Percentiles rank a stretch among this genome's conserved stretches.
These are phyloP conservation scores for Mortierella sp. DNA, from an alignment of 371 early-diverging fungal species.

Conservation along the genomic window DNA sequence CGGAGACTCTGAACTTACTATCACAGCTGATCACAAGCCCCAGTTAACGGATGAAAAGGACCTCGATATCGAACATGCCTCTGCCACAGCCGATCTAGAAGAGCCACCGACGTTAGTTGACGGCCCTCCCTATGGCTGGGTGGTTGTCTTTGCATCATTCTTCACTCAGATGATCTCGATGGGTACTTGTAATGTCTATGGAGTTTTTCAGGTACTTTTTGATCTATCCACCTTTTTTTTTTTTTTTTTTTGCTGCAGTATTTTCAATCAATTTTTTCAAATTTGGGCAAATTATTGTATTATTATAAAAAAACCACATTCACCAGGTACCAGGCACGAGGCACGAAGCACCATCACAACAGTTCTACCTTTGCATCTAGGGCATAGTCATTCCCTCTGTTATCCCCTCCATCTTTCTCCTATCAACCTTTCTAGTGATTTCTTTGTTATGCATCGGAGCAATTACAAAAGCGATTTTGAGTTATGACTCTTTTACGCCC, in stretches of 20 bases:
- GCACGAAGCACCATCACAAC: too few relatives aligned
- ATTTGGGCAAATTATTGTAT: too few relatives aligned
- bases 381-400: too few relatives aligned
- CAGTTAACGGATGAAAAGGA: not conserved
- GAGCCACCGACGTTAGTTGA: conserved; percentile 24
- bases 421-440: not conserved
- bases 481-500: conserved; percentile 52
- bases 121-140: conserved; percentile 58
- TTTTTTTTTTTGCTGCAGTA: too few relatives aligned
- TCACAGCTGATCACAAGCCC: conserved; percentile 7
- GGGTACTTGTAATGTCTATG: conserved; percentile 62
- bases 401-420: too few relatives aligned
- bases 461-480: not conserved
- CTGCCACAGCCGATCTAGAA: conserved; percentile 12
- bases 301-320: too few relatives aligned
- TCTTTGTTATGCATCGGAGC: not conserved
- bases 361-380: too few relatives aligned
- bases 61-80: conserved; percentile 21
- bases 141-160: conserved; percentile 58
- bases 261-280: too few relatives aligned
- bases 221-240: too few relatives aligned
- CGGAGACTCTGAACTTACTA: conserved; percentile 26
- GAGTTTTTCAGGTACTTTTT: conserved; percentile 53
- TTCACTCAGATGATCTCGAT: conserved; percentile 62
- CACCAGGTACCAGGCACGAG: too few relatives aligned